phyloP scores from a whole-genome alignment of 2,329 filamentous ascomycete genomes.

The Orbilia blumenaviensis region DNA sequence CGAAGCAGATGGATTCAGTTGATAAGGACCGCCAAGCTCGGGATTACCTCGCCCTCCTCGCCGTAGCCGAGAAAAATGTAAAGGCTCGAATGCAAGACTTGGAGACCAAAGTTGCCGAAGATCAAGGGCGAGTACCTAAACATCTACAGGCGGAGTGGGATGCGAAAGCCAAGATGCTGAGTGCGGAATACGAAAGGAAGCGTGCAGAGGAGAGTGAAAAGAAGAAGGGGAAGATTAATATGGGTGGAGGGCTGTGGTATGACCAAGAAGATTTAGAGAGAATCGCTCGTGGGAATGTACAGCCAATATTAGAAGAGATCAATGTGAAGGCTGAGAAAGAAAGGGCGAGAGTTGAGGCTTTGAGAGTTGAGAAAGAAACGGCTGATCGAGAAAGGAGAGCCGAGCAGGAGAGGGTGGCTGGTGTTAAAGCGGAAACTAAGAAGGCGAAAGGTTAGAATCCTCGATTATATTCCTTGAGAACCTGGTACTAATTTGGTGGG shows the following conservation, averaged over 20 bases:
- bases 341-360: constrained; percentile 20
- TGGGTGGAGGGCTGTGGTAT: constrained; percentile 52
- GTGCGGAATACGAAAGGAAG: constrained; percentile 40
- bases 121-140: constrained; percentile 45
- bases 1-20: constrained; percentile 36
- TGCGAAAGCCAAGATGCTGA: constrained; percentile 38
- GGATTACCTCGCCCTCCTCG: constrained; percentile 35
- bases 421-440: constrained; percentile 28
- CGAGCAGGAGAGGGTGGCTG: constrained; percentile 23
- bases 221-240: constrained; percentile 52
- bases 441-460: constrained; percentile 36
- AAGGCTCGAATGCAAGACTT: constrained; percentile 45
- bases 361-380: constrained; percentile 33
- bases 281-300: constrained; percentile 45
- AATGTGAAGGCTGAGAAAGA: constrained; percentile 49
- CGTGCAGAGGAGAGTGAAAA: constrained; percentile 30
- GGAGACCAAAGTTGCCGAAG: constrained; percentile 50
- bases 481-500: not conserved
- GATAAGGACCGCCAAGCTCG: constrained; percentile 48
- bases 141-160: constrained; percentile 52
- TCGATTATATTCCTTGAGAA: not conserved
- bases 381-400: constrained; percentile 30
- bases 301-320: constrained; percentile 52
- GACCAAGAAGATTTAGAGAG: constrained; percentile 47
- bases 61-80: constrained; percentile 41